These are phyloP conservation scores for Neocucurbitaria cava DNA, from an alignment of 2,329 filamentous ascomycete genomes.

Conservation along the genomic window DNA sequence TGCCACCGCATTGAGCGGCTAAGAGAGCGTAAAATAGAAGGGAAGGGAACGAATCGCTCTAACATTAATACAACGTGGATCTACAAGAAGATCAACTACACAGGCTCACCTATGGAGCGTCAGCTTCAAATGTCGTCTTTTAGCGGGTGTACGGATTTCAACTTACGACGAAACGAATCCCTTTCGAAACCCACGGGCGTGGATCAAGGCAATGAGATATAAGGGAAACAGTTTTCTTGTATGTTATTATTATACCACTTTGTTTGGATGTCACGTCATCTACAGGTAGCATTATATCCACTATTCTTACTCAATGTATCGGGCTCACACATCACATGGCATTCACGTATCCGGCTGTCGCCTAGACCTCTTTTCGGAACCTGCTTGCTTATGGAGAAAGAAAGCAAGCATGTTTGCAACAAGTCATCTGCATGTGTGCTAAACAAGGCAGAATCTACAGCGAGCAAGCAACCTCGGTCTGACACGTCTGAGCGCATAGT, in stretches of 20 bases:
- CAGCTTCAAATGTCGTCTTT: background rate
- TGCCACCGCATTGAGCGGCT: background rate
- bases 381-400: background rate
- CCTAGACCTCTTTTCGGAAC: background rate
- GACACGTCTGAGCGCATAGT: background rate
- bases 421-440: background rate
- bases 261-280: constrained; percentile 20
- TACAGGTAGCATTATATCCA: constrained; percentile 29
- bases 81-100: background rate
- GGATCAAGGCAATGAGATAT: constrained; percentile 5
- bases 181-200: constrained; percentile 1
- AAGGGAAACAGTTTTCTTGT: constrained; percentile 6
- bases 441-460: background rate
- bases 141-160: constrained; percentile 1
- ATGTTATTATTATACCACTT: constrained; percentile 23
- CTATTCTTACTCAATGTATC: constrained; percentile 17
- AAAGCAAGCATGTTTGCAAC: background rate
- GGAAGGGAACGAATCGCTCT: background rate
- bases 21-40: background rate
- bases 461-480: background rate
- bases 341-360: background rate
- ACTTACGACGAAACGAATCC: constrained; percentile 24
- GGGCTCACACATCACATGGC: background rate
- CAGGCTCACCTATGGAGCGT: background rate
- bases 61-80: background rate